Base-by-base conservation (phyloP, 2,329 filamentous ascomycete species). In the Scorias spongiosa region DNA sequence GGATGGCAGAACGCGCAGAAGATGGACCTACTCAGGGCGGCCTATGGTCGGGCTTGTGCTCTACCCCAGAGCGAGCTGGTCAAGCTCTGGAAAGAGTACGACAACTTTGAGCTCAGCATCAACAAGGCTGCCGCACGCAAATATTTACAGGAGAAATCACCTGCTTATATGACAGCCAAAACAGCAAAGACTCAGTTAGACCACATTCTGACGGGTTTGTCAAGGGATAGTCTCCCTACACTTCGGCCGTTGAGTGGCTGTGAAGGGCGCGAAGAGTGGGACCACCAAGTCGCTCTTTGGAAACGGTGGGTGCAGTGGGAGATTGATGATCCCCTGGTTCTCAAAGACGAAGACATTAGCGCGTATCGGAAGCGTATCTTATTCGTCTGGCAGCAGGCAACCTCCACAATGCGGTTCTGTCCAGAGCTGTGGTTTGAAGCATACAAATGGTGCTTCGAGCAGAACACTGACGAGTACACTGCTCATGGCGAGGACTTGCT, bases 1-100 rank as follows among this genome's bases (percentile, higher is more conserved):
- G 80, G 77, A 46, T 98, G 91, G 93, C 88, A 96, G 63, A 91
- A 96, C 58, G 84, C 89, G 64, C 91, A 96, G 60, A 98, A 98
- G 70, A 93, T 94, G 82, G 91, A 98, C 55, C 72, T 84, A 53
- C 66, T 98, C 42, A 81, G 91, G 47, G 93, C 93, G 60, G 84
- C 85, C 1, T 98, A 95, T 60, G 88, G 95, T 56, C 81, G 81
- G 43, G 89, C 89, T 11, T 84, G 95, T 46, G 80, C 78, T 51
- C 77, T 95, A 34, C 93, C 93, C 4, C 93, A 86, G 49, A 77
- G 81, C 44, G 82, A 81, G 29, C 77, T 93, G 41, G 84, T 89
- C 56, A 75, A 74, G 42, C 67, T 98, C 11, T 98, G 91, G 93
- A 94, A 93, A 61, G 89, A 98, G 57, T 98, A 98, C 58, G 88